These are phyloP conservation scores for Neonectria coccinea DNA, from an alignment of 2,329 filamentous ascomycete species.

Conservation along the genomic window DNA sequence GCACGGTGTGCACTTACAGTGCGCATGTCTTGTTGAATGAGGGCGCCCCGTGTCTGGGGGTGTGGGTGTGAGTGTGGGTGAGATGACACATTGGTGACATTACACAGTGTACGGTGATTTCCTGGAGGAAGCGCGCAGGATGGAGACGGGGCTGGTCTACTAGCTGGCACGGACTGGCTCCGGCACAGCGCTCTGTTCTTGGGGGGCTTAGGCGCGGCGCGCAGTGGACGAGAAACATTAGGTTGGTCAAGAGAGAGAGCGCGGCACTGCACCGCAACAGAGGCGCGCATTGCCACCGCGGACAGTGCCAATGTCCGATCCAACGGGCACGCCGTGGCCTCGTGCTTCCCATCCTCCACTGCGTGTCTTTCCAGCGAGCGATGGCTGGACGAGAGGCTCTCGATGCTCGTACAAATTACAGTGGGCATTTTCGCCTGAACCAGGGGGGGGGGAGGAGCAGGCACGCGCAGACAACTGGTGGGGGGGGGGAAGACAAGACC, in stretches of 20 bases:
- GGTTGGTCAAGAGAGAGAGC: neutral
- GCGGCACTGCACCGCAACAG: neutral
- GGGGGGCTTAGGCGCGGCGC: neutral
- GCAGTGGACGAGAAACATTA: neutral
- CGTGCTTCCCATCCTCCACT: conserved; percentile 1
- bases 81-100: conserved; percentile 6
- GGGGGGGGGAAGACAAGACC: neutral
- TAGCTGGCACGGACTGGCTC: conserved; percentile 2
- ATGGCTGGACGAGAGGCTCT: neutral
- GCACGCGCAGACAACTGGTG: neutral
- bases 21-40: neutral
- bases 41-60: conserved; percentile 3
- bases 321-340: conserved; percentile 15
- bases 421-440: conserved; percentile 8
- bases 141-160: neutral
- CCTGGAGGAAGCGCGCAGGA: neutral
- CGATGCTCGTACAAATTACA: conserved; percentile 3
- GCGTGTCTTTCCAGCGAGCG: neutral
- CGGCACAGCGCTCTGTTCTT: neutral
- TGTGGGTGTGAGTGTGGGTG: conserved; percentile 5
- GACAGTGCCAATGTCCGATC: conserved; percentile 21
- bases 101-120: conserved; percentile 1
- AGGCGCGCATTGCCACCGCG: conserved; percentile 18
- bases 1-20: neutral
- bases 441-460: neutral